These are phyloP conservation scores for Lipomyces lipofer DNA, from an alignment of 805 yeast species.

Conservation along the genomic window DNA sequence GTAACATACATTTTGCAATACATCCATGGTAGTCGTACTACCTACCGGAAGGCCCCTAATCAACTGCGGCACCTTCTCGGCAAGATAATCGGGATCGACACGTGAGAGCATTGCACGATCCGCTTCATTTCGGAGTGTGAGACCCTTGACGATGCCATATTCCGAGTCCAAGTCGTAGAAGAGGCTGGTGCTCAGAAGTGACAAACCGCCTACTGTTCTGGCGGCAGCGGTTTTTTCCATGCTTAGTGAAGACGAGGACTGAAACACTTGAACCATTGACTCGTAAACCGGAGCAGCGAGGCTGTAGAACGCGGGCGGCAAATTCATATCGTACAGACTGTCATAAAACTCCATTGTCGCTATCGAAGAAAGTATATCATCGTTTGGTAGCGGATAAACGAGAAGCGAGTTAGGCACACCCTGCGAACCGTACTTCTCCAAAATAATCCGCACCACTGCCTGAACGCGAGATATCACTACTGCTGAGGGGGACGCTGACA, in stretches of 20 bases:
- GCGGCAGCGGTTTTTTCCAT: conserved; percentile 23
- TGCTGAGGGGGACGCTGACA: conserved; percentile 3
- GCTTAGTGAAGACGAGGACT: background rate
- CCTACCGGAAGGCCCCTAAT: conserved; percentile 16
- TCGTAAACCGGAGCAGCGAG: conserved; percentile 10
- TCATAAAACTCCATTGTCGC: conserved; percentile 27
- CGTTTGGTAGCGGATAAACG: conserved; percentile 4
- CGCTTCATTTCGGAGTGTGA: conserved; percentile 19
- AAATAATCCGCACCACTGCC: conserved; percentile 11
- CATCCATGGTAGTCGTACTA: conserved; percentile 10
- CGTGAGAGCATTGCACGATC: conserved; percentile 16
- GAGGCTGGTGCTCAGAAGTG: conserved; percentile 10
- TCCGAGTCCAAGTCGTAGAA: conserved; percentile 12
- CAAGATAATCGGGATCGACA: conserved; percentile 21
- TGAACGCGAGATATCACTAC: conserved; percentile 18
- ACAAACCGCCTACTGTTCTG: conserved; percentile 15
- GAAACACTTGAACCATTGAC: conserved; percentile 10
- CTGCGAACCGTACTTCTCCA: conserved; percentile 13
- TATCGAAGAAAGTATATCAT: conserved; percentile 19
- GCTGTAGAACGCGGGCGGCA: conserved; percentile 22
- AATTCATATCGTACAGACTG: conserved; percentile 11
- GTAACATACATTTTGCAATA: conserved; percentile 13
- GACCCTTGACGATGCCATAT: conserved; percentile 5
- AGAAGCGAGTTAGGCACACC: conserved; percentile 18
- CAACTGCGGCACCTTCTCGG: conserved; percentile 13